phyloP scores from a whole-genome alignment of 2,329 filamentous ascomycete genomes.

The Aspergillus eucalypticola region DNA sequence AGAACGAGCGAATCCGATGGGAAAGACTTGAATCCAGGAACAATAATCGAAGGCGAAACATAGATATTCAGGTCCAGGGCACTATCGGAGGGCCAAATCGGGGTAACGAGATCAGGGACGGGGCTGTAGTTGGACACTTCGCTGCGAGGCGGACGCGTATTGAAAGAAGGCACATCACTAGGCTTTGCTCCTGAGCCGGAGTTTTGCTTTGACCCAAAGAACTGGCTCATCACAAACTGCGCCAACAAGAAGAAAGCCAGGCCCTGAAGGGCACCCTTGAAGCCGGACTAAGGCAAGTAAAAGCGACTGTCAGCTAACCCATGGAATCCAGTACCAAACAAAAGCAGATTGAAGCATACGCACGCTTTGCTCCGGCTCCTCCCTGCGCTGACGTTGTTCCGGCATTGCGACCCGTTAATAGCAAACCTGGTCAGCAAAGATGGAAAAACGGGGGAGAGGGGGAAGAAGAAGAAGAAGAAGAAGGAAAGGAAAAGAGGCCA shows the following conservation, averaged over 20 bases:
- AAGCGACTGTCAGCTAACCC: slow-evolving; percentile 23
- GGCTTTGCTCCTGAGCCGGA: slow-evolving; percentile 23
- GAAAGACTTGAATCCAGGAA: slow-evolving; percentile 63
- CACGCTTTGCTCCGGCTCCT: slow-evolving; percentile 35
- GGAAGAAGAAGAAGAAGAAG: slow-evolving; percentile 14
- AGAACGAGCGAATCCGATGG: slow-evolving; percentile 71
- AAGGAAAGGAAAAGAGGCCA: slow-evolving; percentile 17
- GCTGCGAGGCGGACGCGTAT: slow-evolving; percentile 59
- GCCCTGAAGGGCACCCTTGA: slow-evolving; percentile 53
- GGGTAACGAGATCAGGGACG: slow-evolving; percentile 70
- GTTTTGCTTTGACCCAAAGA: slow-evolving; percentile 48
- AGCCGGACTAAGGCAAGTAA: slow-evolving; percentile 37
- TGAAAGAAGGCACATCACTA: slow-evolving; percentile 61
- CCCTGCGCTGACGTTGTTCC: slow-evolving; percentile 41
- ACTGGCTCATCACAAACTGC: slow-evolving; percentile 59
- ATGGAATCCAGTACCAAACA: not conserved
- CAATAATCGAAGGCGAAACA: slow-evolving; percentile 71
- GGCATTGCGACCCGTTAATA: slow-evolving; percentile 34
- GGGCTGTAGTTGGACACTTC: slow-evolving; percentile 44
- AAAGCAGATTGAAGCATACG: slow-evolving; percentile 18
- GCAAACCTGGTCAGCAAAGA: slow-evolving; percentile 14
- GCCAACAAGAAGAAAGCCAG: slow-evolving; percentile 61
- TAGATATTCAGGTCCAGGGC: slow-evolving; percentile 82
- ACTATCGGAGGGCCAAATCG: slow-evolving; percentile 82
- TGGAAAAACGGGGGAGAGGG: slow-evolving; percentile 13